Evolutionary conservation across 768 basidiomycete genomes (phyloP), one percentile per base, ranked within the genome.

Genomic region (Auricularia auricula-judae): DNA sequence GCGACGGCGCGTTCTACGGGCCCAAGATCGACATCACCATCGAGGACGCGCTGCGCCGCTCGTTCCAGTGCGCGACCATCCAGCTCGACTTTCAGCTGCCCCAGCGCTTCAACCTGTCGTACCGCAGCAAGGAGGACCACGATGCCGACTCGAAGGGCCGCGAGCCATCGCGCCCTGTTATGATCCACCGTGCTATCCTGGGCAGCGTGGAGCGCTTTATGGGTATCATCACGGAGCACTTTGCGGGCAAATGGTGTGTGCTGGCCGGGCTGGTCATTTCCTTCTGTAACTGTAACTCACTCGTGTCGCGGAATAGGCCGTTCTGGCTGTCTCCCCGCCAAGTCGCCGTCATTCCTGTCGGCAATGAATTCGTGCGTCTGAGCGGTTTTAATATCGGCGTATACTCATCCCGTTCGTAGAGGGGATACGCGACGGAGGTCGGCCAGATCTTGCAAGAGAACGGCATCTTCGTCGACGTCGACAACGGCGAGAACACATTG

Each of bases 321-420:
- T 97, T 98, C 82, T 99, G 97, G 97, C 71, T 98, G 61, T 94
- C 91, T 0, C 97, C 97, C n/a, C 84, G 97, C 42, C 97, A 98
- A 76, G 87, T 96, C 35, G 77, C 97, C 21, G 89, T 98, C 65
- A 90, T 99, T 61, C 97, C 97, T 1, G 93, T 98, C 18, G 92
- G 94, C 8, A 84, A 82, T 16, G 86, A 92, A 56, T 97, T 86
- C 75, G 93, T 95, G 72, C 85, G 3, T 21, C 42, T 35, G 62
- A 21, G 42, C 33, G 10, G 21, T 65, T 7, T 34, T 14, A 29
- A n/a, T 23, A 35, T 43, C 18, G 18, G 60, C 44, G 18, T 60
- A 16, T 14, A 36, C 36, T 51, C 5, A 51, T 51, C 16, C 62
- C 64, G 2, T 63, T 51, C 70, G 70, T 72, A 95, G 92, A 91